These are phyloP conservation scores for Penicillium sp. DNA, from an alignment of 2,329 filamentous ascomycete genomes.

Conservation along the genomic window DNA sequence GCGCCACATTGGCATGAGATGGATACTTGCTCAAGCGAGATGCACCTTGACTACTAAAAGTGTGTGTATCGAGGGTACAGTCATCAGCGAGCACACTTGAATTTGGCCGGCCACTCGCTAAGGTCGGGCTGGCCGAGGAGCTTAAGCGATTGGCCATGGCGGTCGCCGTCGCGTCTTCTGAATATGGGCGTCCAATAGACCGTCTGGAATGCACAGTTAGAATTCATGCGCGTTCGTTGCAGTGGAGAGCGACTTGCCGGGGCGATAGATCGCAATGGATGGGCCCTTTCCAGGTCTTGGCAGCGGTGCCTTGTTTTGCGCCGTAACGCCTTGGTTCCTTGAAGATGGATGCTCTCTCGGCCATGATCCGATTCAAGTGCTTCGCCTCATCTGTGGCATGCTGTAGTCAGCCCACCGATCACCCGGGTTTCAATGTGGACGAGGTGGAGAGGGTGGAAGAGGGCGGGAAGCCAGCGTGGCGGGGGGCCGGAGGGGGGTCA, in stretches of 20 bases:
- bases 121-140: slow-evolving; percentile 9
- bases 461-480: too few species aligned
- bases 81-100: slow-evolving; percentile 8
- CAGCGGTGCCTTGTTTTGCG: not conserved
- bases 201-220: slow-evolving; percentile 9
- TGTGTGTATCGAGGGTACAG: slow-evolving; percentile 10
- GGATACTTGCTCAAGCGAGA: slow-evolving; percentile 8
- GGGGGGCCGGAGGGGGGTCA: too few species aligned
- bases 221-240: too few species aligned
- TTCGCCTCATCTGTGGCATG: slow-evolving; percentile 4
- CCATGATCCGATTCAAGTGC: slow-evolving; percentile 1
- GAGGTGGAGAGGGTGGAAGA: too few species aligned
- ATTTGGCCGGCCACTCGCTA: slow-evolving; percentile 8
- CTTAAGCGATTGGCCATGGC: slow-evolving; percentile 13
- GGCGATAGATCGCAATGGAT: too few species aligned
- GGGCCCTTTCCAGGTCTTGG: slow-evolving; percentile 4
- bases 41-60: slow-evolving; percentile 11
- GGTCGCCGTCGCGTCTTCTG: slow-evolving; percentile 5
- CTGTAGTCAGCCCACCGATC: too few species aligned
- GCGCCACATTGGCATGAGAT: slow-evolving; percentile 9
- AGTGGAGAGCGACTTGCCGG: too few species aligned
- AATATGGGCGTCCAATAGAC: slow-evolving; percentile 4
- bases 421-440: too few species aligned
- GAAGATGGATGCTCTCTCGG: not conserved
- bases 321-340: slow-evolving; percentile 1